Conservation (phyloP, 148 eudicot species). For the Diospyros lotus region DNA sequence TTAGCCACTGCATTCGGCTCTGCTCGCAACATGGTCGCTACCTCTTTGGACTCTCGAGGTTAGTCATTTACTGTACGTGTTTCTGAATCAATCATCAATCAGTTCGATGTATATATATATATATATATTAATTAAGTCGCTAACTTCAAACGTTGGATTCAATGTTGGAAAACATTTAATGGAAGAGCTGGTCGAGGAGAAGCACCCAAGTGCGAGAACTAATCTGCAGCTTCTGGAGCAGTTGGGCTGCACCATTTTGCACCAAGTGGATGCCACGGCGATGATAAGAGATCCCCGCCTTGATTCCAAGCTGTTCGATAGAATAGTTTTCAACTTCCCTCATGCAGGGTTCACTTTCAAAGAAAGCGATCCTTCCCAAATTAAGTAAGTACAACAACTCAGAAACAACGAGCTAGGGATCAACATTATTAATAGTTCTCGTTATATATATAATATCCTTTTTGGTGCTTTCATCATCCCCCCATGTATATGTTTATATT, state of each 20-base stretch:
- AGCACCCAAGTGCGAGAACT: neutral
- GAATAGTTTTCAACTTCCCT: conserved; percentile 34
- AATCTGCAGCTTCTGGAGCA: neutral
- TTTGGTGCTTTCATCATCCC: too few relatives aligned
- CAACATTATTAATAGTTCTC: too few relatives aligned
- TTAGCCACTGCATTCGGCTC: conserved; percentile 12
- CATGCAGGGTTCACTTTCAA: too few relatives aligned
- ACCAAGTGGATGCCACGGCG: conserved; percentile 18
- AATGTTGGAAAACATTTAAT: neutral
- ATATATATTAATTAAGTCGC: too few relatives aligned
- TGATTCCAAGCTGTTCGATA: conserved; percentile 8
- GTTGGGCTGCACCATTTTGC: conserved; percentile 12
- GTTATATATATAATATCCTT: too few relatives aligned
- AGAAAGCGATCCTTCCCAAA: too few relatives aligned
- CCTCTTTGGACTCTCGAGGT: conserved; percentile 12
- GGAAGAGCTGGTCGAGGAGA: neutral
- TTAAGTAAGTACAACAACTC: too few relatives aligned
- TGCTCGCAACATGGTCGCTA: conserved; percentile 13
- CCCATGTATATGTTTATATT: too few relatives aligned
- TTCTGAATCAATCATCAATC: neutral
- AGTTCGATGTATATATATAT: too few relatives aligned
- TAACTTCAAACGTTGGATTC: neutral
- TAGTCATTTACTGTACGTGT: neutral
- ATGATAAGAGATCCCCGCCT: conserved; percentile 11
- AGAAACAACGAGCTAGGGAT: too few relatives aligned